These are phyloP conservation scores for Aspergillus bertholletiae DNA, from an alignment of 495 filamentous ascomycete species.

Conservation along the genomic window DNA sequence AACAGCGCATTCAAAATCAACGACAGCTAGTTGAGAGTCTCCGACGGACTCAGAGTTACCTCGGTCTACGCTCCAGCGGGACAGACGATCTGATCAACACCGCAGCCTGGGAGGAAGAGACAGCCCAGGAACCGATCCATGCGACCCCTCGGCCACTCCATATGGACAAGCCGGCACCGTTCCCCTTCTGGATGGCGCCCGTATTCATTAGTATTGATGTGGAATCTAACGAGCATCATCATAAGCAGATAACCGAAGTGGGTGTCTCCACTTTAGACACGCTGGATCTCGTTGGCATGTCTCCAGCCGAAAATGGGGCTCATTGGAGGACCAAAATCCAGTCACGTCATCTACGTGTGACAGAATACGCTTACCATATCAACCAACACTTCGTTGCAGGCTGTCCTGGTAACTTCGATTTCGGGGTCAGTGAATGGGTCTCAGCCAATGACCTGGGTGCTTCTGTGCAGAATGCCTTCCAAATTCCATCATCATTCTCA, in stretches of 20 bases:
- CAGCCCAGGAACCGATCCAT: constrained; percentile 17
- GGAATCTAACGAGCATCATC: constrained; percentile 70
- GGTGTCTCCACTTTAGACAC: constrained; percentile 84
- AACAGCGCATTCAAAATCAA: constrained; percentile 43
- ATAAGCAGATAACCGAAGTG: constrained; percentile 70
- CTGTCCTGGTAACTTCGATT: constrained; percentile 71
- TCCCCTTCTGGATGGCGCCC: constrained; percentile 49
- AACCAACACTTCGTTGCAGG: constrained; percentile 67
- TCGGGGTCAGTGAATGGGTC: constrained; percentile 58
- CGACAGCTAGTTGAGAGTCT: constrained; percentile 44
- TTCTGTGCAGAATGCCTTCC: constrained; percentile 25
- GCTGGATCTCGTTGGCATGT: constrained; percentile 41
- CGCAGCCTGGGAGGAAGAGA: constrained; percentile 20
- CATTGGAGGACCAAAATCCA: constrained; percentile 64
- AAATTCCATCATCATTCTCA: constrained; percentile 46
- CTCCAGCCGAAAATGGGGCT: constrained; percentile 56
- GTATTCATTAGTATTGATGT: constrained; percentile 79
- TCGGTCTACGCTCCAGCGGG: constrained; percentile 52
- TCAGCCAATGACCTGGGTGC: constrained; percentile 31
- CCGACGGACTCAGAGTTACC: constrained; percentile 63
- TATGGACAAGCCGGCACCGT: constrained; percentile 31
- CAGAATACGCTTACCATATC: constrained; percentile 57
- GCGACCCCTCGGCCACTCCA: constrained; percentile 22
- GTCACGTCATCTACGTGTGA: constrained; percentile 71
- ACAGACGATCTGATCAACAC: constrained; percentile 8